Conservation (phyloP, 306 rosid genomes). For the Potentilla sterilis region DNA sequence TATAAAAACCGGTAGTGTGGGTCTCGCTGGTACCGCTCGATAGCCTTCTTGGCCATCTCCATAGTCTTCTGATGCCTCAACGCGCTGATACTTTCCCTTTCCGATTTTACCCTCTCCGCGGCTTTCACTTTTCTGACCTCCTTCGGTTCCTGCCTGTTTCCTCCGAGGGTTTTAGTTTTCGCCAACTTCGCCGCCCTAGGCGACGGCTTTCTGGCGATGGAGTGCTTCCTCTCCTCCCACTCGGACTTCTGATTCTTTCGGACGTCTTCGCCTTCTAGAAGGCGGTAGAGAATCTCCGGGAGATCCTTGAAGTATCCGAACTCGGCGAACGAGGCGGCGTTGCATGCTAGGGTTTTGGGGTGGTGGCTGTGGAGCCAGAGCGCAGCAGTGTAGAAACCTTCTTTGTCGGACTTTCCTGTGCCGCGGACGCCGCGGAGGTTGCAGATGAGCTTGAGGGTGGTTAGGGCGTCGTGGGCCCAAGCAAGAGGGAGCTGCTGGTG, state of each 20-base stretch:
- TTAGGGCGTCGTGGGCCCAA: conserved; percentile 47
- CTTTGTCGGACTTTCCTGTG: background rate
- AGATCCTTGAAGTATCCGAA: conserved; percentile 74
- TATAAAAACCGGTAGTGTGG: conserved; percentile 31
- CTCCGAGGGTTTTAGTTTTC: background rate
- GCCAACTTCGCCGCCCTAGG: background rate
- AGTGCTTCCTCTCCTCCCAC: conserved; percentile 25
- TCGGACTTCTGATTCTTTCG: conserved; percentile 23
- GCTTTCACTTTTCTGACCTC: background rate
- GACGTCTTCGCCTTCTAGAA: conserved; percentile 41
- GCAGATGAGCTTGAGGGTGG: background rate
- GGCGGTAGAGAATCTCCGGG: conserved; percentile 57
- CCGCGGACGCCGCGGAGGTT: background rate
- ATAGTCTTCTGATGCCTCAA: conserved; percentile 37
- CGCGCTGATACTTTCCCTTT: conserved; percentile 35
- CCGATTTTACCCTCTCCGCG: conserved; percentile 6
- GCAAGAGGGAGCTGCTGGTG: conserved; percentile 28
- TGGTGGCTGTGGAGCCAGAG: conserved; percentile 52
- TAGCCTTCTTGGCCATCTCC: conserved; percentile 50
- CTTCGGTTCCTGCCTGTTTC: background rate
- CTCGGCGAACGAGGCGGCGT: conserved; percentile 42
- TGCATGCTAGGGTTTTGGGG: conserved; percentile 55
- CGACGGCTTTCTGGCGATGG: background rate
- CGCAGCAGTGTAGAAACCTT: background rate
- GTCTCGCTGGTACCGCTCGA: conserved; percentile 24